Conservation (phyloP, 2,329 filamentous ascomycete genomes). For the Xylaria sp. region DNA sequence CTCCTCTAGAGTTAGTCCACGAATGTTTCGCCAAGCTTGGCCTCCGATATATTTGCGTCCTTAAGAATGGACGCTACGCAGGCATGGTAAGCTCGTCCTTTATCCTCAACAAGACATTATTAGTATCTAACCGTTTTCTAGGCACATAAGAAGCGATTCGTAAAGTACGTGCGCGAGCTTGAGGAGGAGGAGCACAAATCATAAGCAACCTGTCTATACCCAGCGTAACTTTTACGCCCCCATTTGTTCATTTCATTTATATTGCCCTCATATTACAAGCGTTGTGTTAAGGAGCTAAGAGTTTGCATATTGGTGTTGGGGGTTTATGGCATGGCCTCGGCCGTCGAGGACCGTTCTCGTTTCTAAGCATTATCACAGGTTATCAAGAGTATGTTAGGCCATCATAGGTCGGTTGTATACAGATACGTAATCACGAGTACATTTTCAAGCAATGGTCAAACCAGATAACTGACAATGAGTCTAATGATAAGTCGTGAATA, state of each 20-base stretch:
- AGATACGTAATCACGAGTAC: not conserved
- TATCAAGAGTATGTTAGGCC: not conserved
- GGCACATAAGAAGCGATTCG: constrained; percentile 96
- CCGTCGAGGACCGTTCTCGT: not conserved
- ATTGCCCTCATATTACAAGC: constrained; percentile 16
- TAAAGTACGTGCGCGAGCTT: constrained; percentile 89
- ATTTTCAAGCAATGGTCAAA: not conserved
- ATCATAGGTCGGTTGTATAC: constrained; percentile 5
- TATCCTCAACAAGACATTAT: not conserved
- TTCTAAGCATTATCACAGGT: constrained; percentile 9
- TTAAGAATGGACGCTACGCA: constrained; percentile 84
- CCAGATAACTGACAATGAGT: not conserved
- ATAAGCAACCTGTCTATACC: constrained; percentile 30
- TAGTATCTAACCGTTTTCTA: constrained; percentile 50
- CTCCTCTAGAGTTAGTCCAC: constrained; percentile 93
- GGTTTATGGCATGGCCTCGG: constrained; percentile 22
- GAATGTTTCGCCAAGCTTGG: constrained; percentile 97
- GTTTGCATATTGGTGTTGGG: constrained; percentile 31
- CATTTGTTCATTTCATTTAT: constrained; percentile 15
- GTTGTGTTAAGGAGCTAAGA: not conserved
- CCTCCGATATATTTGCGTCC: constrained; percentile 89
- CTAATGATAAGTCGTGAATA: not conserved
- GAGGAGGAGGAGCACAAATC: constrained; percentile 63
- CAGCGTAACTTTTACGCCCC: not conserved
- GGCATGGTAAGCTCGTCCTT: constrained; percentile 75